These are phyloP conservation scores for Phytophthora macrochlamydospora DNA, from an alignment of 352 stramenopile genomes.

Conservation along the genomic window DNA sequence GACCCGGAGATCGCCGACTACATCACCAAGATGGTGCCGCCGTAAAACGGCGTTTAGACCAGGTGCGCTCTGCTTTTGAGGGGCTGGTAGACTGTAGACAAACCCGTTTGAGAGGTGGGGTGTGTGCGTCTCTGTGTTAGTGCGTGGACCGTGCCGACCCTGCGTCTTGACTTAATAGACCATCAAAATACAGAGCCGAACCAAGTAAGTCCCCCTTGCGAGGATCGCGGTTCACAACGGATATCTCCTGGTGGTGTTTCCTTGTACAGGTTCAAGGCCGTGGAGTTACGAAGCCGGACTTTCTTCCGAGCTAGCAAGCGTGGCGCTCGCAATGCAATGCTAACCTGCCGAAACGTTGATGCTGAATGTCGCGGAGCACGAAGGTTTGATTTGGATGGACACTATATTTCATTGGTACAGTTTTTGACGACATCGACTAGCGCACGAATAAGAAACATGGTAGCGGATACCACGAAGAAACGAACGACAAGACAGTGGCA, in stretches of 20 bases:
- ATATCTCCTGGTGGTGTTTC: neutral
- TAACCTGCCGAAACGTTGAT: slow-evolving; percentile 13
- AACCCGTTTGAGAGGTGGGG: slow-evolving; percentile 13
- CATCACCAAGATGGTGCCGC: slow-evolving; percentile 84
- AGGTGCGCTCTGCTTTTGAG: slow-evolving; percentile 20
- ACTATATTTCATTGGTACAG: slow-evolving; percentile 27
- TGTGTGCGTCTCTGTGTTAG: slow-evolving; percentile 3
- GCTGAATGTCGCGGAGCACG: slow-evolving; percentile 18
- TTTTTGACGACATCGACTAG: slow-evolving; percentile 23
- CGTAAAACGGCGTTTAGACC: slow-evolving; percentile 28
- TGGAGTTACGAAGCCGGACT: slow-evolving; percentile 8
- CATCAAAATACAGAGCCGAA: slow-evolving; percentile 30
- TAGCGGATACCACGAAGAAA: slow-evolving; percentile 8
- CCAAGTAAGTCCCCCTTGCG: slow-evolving; percentile 1
- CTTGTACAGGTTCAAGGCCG: slow-evolving; percentile 10
- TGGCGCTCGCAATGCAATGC: slow-evolving; percentile 7
- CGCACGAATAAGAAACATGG: slow-evolving; percentile 15
- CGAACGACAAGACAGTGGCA: slow-evolving; percentile 15
- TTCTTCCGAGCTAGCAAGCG: neutral
- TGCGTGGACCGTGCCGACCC: slow-evolving; percentile 4
- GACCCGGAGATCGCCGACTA: slow-evolving; percentile 67
- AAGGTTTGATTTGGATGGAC: neutral
- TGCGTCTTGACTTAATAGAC: slow-evolving; percentile 29
- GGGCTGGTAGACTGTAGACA: slow-evolving; percentile 21
- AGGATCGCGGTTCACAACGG: neutral